Evolutionary conservation across 306 rosid species (phyloP), one percentile per base, ranked within the genome.

Genomic region (Gastrolobium bilobum): DNA sequence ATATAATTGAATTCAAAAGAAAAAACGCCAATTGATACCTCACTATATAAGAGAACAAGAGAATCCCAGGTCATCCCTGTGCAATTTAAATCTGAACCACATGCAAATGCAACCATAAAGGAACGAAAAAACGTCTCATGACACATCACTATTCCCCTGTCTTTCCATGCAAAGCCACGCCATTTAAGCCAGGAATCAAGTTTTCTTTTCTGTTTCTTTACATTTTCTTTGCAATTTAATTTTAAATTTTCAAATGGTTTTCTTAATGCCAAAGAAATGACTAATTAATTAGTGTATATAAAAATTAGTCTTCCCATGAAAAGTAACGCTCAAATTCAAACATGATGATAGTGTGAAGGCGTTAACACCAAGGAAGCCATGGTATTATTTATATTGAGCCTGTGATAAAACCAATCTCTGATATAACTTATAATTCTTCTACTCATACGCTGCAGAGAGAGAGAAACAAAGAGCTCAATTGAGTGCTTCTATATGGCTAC

Each of bases 401-500:
- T 26, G 46, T 63, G 58, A 35, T 20, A 3, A 26, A 64, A 26
- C 71, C 75, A 61, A 54, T 53, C 52, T 60, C 43, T 62, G 20
- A 13, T 40, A 42, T 52, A 63, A 50, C 26, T 38, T 4, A 83
- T 3, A 34, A 7, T 30, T 13, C 34, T 65, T 54, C 13, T n/a
- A 1, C 78, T 47, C n/a, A 30, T 69, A 51, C 31, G 33, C 4
- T 10, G 5, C 11, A 37, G 72, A 58, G 60, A 53, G 60, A 53
- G 64, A 73, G 60, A 15, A 64, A 43, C 29, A 7, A 57, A 65
- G 31, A 70, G 68, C 75, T 68, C 26, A 39, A 70, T 42, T 31
- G 10, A 68, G 77, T 65, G 76, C 5, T 57, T 62, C 85, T 52
- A 91, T 52, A 91, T 91, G 97, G 92, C 97, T 38, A 71, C 90